Evolutionary conservation across 1,284 basidiomycete species (phyloP).

Genomic region (Stygiomarasmius scandens): DNA sequence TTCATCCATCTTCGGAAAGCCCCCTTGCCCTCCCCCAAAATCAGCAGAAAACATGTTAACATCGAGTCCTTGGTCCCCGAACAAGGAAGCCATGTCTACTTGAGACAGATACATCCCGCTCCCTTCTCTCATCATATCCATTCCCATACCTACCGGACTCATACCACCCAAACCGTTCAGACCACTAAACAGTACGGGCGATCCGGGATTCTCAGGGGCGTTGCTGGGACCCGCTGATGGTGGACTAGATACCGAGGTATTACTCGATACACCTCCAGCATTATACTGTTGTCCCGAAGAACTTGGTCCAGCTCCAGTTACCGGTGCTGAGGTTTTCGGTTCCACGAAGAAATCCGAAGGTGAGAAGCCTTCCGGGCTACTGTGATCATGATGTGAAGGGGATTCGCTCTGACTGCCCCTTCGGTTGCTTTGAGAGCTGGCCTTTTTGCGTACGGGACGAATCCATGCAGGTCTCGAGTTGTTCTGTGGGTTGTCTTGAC

Average conservation of each 20-base stretch:
- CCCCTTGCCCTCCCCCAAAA: constrained; percentile 17
- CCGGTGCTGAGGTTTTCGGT: constrained; percentile 25
- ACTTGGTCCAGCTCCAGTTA: no score
- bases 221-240: no score
- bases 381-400: constrained; percentile 22
- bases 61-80: constrained; percentile 39
- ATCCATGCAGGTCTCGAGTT: constrained; percentile 79
- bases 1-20: no score
- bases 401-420: constrained; percentile 29
- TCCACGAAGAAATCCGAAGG: constrained; percentile 64
- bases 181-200: no score
- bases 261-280: no score
- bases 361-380: constrained; percentile 66
- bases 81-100: constrained; percentile 47
- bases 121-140: constrained; percentile 27
- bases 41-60: constrained; percentile 31
- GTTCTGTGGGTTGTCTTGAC: constrained; percentile 55
- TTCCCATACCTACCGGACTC: background rate
- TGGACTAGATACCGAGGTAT: no score
- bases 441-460: constrained; percentile 81
- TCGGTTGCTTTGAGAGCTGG: constrained; percentile 37
- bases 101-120: constrained; percentile 45
- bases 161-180: background rate
- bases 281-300: no score
- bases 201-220: no score